Base-by-base conservation (phyloP, 768 basidiomycete species). In the Mycena sanguinolenta region DNA sequence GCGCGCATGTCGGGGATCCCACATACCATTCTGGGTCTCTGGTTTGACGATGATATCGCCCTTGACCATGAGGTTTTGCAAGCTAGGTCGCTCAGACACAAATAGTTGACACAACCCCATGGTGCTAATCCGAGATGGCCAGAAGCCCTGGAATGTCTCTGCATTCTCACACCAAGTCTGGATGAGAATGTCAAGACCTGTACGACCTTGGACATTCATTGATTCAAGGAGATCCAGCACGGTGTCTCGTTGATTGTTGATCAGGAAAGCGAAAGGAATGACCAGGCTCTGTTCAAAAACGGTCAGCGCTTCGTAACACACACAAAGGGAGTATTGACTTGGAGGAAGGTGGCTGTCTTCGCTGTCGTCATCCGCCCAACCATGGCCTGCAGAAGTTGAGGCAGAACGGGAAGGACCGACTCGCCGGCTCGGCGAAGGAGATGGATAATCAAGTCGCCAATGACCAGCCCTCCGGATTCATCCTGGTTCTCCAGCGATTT, bases 401-500 rank as follows among this genome's bases (percentile, higher is more conserved):
- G 95, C 21, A 99, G 87, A 8, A 96, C 94, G 2, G 96, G 92
- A 0, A 94, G 84, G 23, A 99, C 88, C 2, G 91, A 84, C 16
- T 91, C 89, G 16, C 95, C 95, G 0, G 95, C 94, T 70, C 89
- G 91, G 28, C 97, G 88, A 58, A 99, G 84, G 28, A 99, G 84
- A 75, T 98, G 96, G 73, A 99, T 94, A 77, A 99, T 94, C 50
- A 99, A 85, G 76, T 99, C 97, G 23, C 98, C 98, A 55, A 98
- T 92, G 61, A 94, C 92, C 25, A 99, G 87, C 13, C 97, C 97
- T 46, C 94, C 96, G 0, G 96, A 93, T 79, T 99, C 98, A 70
- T 96, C 94, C 71, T 94, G 90, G 69, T 85, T 89, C 65, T 90
- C 88, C 30, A 99, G 84, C 53, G 94, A 87, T 70, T 88, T 90